Conservation (phyloP, 2,329 filamentous ascomycete genomes). For the Penicillium corylophilum region DNA sequence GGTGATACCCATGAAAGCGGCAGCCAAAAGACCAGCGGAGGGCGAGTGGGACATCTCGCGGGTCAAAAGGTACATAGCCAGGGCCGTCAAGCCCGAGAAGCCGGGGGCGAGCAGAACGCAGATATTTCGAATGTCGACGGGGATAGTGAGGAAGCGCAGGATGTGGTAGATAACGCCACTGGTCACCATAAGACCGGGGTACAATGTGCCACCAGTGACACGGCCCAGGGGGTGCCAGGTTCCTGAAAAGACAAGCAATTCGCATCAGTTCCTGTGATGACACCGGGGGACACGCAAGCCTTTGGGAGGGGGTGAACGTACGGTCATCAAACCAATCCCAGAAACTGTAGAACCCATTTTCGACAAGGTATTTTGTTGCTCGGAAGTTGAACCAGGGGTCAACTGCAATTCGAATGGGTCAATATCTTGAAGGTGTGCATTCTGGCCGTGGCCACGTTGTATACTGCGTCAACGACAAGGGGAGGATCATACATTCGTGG, state of each 20-base stretch:
- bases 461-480: conserved; percentile 3
- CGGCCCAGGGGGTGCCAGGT: conserved; percentile 99
- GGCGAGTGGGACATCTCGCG: conserved; percentile 96
- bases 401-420: conserved; percentile 57
- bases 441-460: conserved; percentile 8
- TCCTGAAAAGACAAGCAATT: conserved; percentile 46
- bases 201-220: conserved; percentile 97
- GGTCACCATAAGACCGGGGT: conserved; percentile 98
- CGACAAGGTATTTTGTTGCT: conserved; percentile 94
- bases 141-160: conserved; percentile 82
- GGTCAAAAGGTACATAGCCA: conserved; percentile 90
- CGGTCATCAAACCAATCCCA: conserved; percentile 99
- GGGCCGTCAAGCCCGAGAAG: conserved; percentile 90
- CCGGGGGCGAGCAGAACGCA: conserved; percentile 93
- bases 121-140: conserved; percentile 97
- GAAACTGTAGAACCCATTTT: conserved; percentile 97
- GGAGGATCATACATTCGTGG: conserved; percentile 81
- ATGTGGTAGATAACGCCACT: conserved; percentile 95
- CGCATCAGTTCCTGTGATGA: conserved; percentile 17
- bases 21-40: conserved; percentile 90
- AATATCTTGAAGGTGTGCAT: conserved; percentile 16
- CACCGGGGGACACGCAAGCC: conserved; percentile 7
- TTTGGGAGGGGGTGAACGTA: conserved; percentile 42
- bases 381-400: conserved; percentile 99
- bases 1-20: conserved; percentile 94